Conservation (phyloP, 257 asterid genomes). For the Penstemon barbatus region DNA sequence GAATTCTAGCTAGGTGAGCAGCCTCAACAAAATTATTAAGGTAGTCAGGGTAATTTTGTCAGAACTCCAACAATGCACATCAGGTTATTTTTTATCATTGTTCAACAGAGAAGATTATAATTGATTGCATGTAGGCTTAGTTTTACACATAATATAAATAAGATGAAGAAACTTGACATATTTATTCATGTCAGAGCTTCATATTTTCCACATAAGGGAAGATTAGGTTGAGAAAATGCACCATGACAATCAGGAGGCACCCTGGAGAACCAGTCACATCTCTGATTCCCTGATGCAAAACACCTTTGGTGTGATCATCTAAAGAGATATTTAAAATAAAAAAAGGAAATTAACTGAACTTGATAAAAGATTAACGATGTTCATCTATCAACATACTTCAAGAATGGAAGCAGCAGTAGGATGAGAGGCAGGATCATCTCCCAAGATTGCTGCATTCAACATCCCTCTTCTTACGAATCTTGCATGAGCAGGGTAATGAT, state of each 20-base stretch:
- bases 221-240: slow-evolving; percentile 30
- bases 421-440: slow-evolving; percentile 95
- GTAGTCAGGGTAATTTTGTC: slow-evolving; percentile 91
- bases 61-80: slow-evolving; percentile 22
- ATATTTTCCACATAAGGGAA: not conserved
- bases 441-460: slow-evolving; percentile 98
- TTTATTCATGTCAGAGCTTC: not conserved
- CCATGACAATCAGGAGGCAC: slow-evolving; percentile 94
- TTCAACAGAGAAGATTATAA: not conserved
- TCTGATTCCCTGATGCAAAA: slow-evolving; percentile 71
- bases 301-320: slow-evolving; percentile 23
- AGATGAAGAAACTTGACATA: not conserved
- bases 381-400: slow-evolving; percentile 58
- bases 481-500: slow-evolving; percentile 98
- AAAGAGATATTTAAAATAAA: slow-evolving; percentile 1
- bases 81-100: slow-evolving; percentile 13
- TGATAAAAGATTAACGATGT: not conserved
- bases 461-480: slow-evolving; percentile 99
- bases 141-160: slow-evolving; percentile 8
- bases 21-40: slow-evolving; percentile 96
- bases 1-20: slow-evolving; percentile 94
- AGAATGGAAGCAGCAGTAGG: slow-evolving; percentile 76
- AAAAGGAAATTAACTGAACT: slow-evolving; percentile 23
- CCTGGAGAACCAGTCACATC: slow-evolving; percentile 92
- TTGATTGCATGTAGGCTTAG: slow-evolving; percentile 10